phyloP scores from a whole-genome alignment of 2,329 filamentous ascomycete species.

The Fusarium domesticum region DNA sequence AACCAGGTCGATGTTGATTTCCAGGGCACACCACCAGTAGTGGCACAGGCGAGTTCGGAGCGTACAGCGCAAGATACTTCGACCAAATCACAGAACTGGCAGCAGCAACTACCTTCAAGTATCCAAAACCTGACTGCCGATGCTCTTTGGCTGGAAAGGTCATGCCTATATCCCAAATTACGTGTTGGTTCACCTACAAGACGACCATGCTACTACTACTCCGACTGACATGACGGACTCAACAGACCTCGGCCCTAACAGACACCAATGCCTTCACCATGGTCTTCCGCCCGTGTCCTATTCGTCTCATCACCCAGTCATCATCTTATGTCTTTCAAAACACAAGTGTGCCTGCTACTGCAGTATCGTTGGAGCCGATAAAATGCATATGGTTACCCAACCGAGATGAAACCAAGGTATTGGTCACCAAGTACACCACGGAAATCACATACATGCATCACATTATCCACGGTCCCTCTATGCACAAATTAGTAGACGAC shows the following conservation, averaged over 20 bases:
- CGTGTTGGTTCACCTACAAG: constrained; percentile 24
- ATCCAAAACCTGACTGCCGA: constrained; percentile 35
- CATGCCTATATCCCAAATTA: constrained; percentile 31
- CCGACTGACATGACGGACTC: constrained; percentile 2
- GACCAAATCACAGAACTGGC: constrained; percentile 4
- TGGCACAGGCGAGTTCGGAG: constrained; percentile 5
- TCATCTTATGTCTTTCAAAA: constrained; percentile 34
- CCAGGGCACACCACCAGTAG: constrained; percentile 1
- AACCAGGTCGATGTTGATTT: constrained; percentile 11
- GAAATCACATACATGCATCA: constrained; percentile 34
- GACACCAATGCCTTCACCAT: constrained; percentile 34
- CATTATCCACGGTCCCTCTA: constrained; percentile 30
- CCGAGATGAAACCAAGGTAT: constrained; percentile 30
- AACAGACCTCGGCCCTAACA: constrained; percentile 31
- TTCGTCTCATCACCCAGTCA: constrained; percentile 32
- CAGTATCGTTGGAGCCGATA: constrained; percentile 28
- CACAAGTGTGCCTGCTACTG: constrained; percentile 17
- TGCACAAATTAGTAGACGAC: constrained; percentile 30
- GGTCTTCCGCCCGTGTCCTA: constrained; percentile 34
- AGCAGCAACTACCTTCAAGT: constrained; percentile 26
- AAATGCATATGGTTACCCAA: constrained; percentile 36
- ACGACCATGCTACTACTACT: neutral
- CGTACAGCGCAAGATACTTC: constrained; percentile 2
- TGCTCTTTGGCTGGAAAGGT: constrained; percentile 34
- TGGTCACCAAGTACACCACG: constrained; percentile 31